Base-by-base conservation (phyloP, 2,329 filamentous ascomycete species). In the Colletotrichum sp. region DNA sequence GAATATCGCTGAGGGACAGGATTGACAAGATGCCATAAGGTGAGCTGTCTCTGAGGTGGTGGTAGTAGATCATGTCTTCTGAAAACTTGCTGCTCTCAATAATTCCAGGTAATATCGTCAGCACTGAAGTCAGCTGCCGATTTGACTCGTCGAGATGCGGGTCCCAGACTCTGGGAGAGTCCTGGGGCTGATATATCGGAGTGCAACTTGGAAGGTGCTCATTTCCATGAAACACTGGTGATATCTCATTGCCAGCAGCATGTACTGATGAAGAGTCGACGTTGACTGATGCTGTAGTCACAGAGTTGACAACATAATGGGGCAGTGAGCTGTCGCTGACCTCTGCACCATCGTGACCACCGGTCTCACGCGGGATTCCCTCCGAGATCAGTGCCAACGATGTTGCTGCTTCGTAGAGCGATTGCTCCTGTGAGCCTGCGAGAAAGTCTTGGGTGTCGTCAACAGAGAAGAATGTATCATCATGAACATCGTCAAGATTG, bases 71-170 rank as follows among this genome's bases (percentile, higher is more conserved):
- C 57, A 65, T 64, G 59, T 74, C 71, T 13, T 74, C 65, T 24
- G 71, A 7, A 26, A 74, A 74, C 24, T 74, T 74, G 32, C 57
- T 60, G 32, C 66, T 74, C 8, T 74, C 71, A 1, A 74, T n/a
- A 8, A 74, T 26, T 3, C 71, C 71, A 12, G 30, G 15, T 6
- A 67, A 67, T 8, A 64, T 57, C 2, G 18, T 32, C 18, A 32
- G 65, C 13, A 64, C 39, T 6, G 69, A 55, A 18, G 18, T 30
- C 39, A 64, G 34, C 28, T n/a, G 60, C 18, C 24, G 34, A 15
- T 28, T 34, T 26, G 57, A 36, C 15, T 70, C 55, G 12, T 30
- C 26, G 0, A 9, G 8, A 21, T 66, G 13, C 18, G 5, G n/a
- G 8, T 28, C 66, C 66, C 66, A 60, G 9, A 28, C 21, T 16